Evolutionary conservation across 2,329 filamentous ascomycete genomes (phyloP).

Genomic region (Fusarium acutatum): DNA sequence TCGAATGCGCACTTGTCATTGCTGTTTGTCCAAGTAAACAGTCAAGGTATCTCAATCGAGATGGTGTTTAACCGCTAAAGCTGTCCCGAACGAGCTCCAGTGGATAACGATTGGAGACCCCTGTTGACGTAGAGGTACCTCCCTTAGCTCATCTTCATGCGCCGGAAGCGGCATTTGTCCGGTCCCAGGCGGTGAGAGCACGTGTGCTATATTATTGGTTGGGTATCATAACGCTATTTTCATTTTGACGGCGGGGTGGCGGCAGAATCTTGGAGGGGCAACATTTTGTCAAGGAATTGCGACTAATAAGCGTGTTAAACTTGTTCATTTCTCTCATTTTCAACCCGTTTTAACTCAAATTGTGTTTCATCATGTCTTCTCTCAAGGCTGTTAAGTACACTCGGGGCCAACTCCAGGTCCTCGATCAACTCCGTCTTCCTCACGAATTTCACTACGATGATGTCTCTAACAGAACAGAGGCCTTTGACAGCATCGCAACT

Average conservation of each 20-base stretch:
- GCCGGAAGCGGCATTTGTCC: slow-evolving; percentile 43
- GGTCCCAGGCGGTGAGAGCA: slow-evolving; percentile 36
- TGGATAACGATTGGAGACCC: slow-evolving; percentile 5
- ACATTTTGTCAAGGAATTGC: slow-evolving; percentile 12
- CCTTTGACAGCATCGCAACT: slow-evolving; percentile 82
- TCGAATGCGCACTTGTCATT: slow-evolving; percentile 42
- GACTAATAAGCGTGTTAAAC: not conserved
- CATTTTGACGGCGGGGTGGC: slow-evolving; percentile 39
- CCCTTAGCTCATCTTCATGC: slow-evolving; percentile 37
- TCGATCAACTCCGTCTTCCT: slow-evolving; percentile 84
- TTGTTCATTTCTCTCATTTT: not conserved
- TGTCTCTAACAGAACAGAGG: slow-evolving; percentile 75
- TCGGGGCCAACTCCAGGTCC: slow-evolving; percentile 75
- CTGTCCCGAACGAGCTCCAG: slow-evolving; percentile 39
- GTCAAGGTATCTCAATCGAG: slow-evolving; percentile 19
- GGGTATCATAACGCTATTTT: slow-evolving; percentile 24
- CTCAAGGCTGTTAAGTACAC: slow-evolving; percentile 83
- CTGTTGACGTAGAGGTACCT: slow-evolving; percentile 26
- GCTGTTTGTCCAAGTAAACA: slow-evolving; percentile 34
- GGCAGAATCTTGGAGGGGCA: slow-evolving; percentile 49
- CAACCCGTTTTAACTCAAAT: too few relatives aligned
- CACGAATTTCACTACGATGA: slow-evolving; percentile 82
- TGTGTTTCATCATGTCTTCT: slow-evolving; percentile 55
- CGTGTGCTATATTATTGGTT: slow-evolving; percentile 23
- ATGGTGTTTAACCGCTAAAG: slow-evolving; percentile 29